Percentiles rank a stretch among this genome's conserved stretches.
phyloP scores from a whole-genome alignment of 1,284 basidiomycete species.

The Ustilago xerochloae region DNA sequence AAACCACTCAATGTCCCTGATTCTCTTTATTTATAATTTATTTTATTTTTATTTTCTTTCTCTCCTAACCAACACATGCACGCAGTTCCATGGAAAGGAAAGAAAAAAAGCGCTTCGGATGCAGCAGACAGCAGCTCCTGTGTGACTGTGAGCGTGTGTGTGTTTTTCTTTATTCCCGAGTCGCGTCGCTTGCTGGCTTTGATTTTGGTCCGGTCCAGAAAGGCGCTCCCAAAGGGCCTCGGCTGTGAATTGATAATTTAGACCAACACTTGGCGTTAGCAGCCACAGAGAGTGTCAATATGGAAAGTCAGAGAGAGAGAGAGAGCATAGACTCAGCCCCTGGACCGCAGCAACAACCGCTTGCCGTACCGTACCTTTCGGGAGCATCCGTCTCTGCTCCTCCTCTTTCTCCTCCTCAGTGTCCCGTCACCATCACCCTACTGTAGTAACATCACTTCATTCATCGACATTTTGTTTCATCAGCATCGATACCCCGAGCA shows the following conservation, averaged over 20 bases:
- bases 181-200: constrained; percentile 2
- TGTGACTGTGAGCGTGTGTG: neutral
- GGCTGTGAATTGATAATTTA: constrained; percentile 2
- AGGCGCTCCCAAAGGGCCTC: neutral
- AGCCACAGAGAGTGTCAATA: neutral
- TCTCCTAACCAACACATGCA: neutral
- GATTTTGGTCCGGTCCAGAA: neutral
- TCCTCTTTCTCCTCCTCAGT: neutral
- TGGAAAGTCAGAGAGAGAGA: neutral
- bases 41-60: neutral
- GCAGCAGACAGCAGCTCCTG: neutral
- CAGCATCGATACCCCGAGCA: constrained; percentile 1
- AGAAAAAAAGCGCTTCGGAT: neutral
- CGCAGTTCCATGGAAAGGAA: neutral
- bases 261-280: constrained; percentile 21
- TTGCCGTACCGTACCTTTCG: neutral
- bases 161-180: neutral
- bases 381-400: neutral
- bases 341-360: constrained; percentile 7
- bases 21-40: neutral
- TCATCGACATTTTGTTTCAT: neutral
- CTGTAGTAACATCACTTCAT: neutral
- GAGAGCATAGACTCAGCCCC: neutral
- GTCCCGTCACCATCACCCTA: constrained; percentile 4
- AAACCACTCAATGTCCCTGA: neutral